Evolutionary conservation across 768 basidiomycete genomes (phyloP).

Genomic region (Coprinopsis sp.): DNA sequence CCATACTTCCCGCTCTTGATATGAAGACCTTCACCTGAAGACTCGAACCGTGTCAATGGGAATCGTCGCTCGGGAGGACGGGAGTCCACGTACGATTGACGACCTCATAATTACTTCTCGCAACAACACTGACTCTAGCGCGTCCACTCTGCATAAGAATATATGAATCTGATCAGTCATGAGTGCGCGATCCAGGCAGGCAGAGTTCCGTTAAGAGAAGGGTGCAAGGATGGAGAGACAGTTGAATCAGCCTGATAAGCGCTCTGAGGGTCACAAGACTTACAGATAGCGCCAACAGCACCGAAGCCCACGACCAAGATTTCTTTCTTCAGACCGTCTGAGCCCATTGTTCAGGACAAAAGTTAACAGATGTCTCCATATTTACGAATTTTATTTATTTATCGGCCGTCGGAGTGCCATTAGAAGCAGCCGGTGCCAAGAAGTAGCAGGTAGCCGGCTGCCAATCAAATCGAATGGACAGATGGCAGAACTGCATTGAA

Average conservation of each 20-base stretch:
- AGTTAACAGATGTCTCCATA: no score
- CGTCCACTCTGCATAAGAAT: conserved; percentile 53
- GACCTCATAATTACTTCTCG: conserved; percentile 61
- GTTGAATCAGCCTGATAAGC: neutral
- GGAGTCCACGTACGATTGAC: conserved; percentile 37
- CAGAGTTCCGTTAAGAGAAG: no score
- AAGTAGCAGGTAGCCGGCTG: no score
- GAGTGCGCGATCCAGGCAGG: no score
- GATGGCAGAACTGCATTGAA: no score
- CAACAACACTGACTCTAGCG: conserved; percentile 67
- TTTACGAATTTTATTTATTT: no score
- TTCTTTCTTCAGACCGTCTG: no score
- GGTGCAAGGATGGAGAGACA: no score
- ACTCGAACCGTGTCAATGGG: neutral
- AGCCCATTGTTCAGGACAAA: no score
- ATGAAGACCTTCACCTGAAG: conserved; percentile 46
- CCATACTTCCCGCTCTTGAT: conserved; percentile 61
- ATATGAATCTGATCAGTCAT: conserved; percentile 42
- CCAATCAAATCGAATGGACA: no score
- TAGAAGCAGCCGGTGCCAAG: no score
- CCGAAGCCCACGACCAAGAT: conserved; percentile 62
- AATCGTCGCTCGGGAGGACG: neutral
- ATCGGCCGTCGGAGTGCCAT: no score
- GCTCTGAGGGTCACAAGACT: conserved; percentile 16
- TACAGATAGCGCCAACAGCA: conserved; percentile 62